Base-by-base conservation (phyloP, 2,329 filamentous ascomycete genomes). In the Clonostachys byssicola region DNA sequence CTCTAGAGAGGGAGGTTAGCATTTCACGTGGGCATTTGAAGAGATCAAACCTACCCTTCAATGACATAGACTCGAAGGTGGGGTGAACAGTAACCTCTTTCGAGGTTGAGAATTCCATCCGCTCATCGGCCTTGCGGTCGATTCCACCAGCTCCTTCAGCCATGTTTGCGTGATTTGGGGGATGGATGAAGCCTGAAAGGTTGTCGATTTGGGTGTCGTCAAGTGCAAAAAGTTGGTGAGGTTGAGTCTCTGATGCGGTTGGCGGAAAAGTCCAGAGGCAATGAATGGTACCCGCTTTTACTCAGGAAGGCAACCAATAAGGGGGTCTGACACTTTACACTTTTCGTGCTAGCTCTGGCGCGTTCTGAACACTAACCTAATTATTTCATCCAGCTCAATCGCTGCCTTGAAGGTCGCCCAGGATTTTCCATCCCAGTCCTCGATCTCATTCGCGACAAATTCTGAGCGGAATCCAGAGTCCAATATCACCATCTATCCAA, bases 21-120 rank as follows among this genome's bases (percentile, higher is more conserved):
- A 13, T 7, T 23, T 18, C 40, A 12, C 39, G 14, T 23, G 10
- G 34, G 12, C 12, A 12, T 9, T 6, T 40, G 6, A 10, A n/a
- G 12, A 41, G 34, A 14, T 17, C 30, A 35, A 50, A 48, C 67
- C 52, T 66, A 82, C 81, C 82, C 74, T 99, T 99, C 66, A 99
- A 69, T 58, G 95, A 92, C 92, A 97, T 95, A 51, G 89, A 88
- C 75, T 95, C 89, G 65, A 95, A 94, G 46, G 92, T 96, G 42
- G 92, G 91, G 60, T 92, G 90, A 49, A 94, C 94, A 3, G 88
- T 94, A 51, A 97, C 92, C 78, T 97, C 94, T 74, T 96, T 96
- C 54, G 92, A 96, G 67, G 94, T 99, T 55, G 87, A 88, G 70
- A 99, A 97, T 76, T 97, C 92, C 85, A 97, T 95, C 70, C 89